Evolutionary conservation across 1,139 yeast genomes (phyloP).

Genomic region (Candida sanyaensis): DNA sequence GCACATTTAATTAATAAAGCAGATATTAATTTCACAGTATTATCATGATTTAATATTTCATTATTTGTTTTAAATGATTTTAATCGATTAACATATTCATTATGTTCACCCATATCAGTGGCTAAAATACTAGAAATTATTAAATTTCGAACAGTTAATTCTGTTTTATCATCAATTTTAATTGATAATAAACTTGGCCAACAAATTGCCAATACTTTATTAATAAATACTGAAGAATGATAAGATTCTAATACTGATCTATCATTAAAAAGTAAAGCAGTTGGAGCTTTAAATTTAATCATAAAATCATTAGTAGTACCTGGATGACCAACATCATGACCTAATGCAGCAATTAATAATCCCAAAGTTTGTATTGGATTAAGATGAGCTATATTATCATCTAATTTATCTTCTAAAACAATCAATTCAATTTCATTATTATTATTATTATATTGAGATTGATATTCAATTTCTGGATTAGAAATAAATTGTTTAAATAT

Average conservation of each 20-base stretch:
- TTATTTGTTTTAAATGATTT: constrained; percentile 23
- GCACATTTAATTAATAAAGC: constrained; percentile 86
- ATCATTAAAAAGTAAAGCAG: constrained; percentile 62
- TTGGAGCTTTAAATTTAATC: constrained; percentile 61
- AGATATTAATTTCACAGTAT: constrained; percentile 51
- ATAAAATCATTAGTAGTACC: constrained; percentile 85
- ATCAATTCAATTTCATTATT: constrained; percentile 6
- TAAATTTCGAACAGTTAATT: constrained; percentile 29
- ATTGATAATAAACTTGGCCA: constrained; percentile 58
- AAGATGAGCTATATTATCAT: constrained; percentile 21
- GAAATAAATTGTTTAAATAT: constrained; percentile 35
- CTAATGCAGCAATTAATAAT: constrained; percentile 78
- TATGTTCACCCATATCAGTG: constrained; percentile 94
- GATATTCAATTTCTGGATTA: constrained; percentile 23
- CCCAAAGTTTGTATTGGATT: constrained; percentile 55
- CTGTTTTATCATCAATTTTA: constrained; percentile 20
- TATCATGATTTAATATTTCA: constrained; percentile 18
- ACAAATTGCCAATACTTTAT: constrained; percentile 54
- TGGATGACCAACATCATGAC: constrained; percentile 97
- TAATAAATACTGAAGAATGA: constrained; percentile 71
- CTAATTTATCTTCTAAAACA: background rate
- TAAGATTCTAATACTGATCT: constrained; percentile 79
- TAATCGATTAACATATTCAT: constrained; percentile 62
- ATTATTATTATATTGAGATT: constrained; percentile 2
- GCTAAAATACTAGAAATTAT: constrained; percentile 63